Evolutionary conservation across 2,329 filamentous ascomycete genomes (phyloP).

Genomic region (Colletotrichum simmondsii): DNA sequence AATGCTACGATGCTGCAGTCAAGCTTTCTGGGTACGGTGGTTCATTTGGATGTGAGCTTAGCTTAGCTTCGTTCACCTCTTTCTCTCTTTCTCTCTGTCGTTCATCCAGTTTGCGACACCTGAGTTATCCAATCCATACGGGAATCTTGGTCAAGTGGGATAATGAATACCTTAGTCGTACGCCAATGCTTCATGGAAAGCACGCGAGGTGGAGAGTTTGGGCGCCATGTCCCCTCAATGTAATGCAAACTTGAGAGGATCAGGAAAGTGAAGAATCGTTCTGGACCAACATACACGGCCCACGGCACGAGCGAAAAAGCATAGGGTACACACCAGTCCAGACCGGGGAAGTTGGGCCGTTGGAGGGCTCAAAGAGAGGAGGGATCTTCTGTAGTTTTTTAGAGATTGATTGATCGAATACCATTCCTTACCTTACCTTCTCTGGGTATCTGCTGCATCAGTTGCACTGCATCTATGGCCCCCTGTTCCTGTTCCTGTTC

Average conservation of each 20-base stretch:
- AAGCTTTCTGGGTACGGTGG: not conserved
- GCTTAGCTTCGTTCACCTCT: not conserved
- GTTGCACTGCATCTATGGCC: not conserved
- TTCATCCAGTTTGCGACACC: not conserved
- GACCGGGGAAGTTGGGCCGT: not conserved
- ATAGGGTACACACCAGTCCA: not conserved
- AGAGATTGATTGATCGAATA: too few relatives aligned
- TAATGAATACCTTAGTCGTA: too few relatives aligned
- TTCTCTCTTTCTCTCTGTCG: not conserved
- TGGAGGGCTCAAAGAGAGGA: not conserved
- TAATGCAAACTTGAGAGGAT: not conserved
- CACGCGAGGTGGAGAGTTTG: not conserved
- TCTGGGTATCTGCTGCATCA: not conserved
- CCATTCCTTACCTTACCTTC: too few relatives aligned
- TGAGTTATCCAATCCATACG: not conserved
- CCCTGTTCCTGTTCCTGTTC: not conserved
- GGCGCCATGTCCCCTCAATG: not conserved
- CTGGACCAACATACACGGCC: not conserved
- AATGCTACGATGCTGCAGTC: not conserved
- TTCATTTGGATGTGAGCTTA: not conserved
- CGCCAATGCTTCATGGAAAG: not conserved
- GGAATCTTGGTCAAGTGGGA: not conserved
- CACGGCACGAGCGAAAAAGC: not conserved
- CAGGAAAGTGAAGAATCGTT: not conserved
- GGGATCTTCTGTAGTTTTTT: not conserved